These are phyloP conservation scores for Fusarium austroafricanum DNA, from an alignment of 2,329 filamentous ascomycete genomes.

Conservation along the genomic window DNA sequence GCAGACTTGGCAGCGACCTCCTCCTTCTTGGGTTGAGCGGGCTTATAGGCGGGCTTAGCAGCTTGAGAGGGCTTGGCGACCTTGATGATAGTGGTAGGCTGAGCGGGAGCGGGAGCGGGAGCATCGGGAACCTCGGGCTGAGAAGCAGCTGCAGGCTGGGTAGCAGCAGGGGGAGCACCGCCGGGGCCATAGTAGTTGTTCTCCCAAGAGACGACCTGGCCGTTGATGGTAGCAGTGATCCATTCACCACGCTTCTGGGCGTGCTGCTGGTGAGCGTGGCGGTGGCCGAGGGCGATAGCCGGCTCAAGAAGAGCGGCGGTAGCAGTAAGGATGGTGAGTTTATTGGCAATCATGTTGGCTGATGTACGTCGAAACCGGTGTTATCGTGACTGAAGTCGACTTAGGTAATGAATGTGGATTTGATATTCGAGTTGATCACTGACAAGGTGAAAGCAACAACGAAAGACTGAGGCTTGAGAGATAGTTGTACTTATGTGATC, in stretches of 20 bases:
- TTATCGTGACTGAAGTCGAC: constrained; percentile 15
- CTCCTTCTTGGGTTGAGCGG: constrained; percentile 8
- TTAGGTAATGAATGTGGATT: constrained; percentile 30
- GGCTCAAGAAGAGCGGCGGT: constrained; percentile 58
- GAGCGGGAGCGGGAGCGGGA: constrained; percentile 19
- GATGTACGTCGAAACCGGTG: constrained; percentile 13
- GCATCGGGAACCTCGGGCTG: constrained; percentile 17
- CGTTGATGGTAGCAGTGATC: constrained; percentile 49
- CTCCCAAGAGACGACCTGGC: constrained; percentile 52
- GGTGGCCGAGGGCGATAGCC: constrained; percentile 57
- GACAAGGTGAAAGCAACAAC: constrained; percentile 30
- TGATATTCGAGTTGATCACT: constrained; percentile 36
- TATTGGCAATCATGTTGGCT: constrained; percentile 58
- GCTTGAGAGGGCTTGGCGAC: constrained; percentile 40
- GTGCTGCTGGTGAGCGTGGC: constrained; percentile 53
- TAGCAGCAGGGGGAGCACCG: constrained; percentile 39
- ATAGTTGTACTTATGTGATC: constrained; percentile 37
- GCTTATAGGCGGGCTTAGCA: constrained; percentile 19
- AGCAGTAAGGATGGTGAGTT: constrained; percentile 56
- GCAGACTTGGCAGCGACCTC: constrained; percentile 7
- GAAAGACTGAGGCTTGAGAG: constrained; percentile 33
- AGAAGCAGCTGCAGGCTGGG: constrained; percentile 30
- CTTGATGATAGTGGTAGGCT: constrained; percentile 43
- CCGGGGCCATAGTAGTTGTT: constrained; percentile 54
- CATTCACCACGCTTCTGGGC: constrained; percentile 51